Percentiles rank a stretch among this genome's conserved stretches.
Conservation (phyloP, 2,329 filamentous ascomycete species). For the Arthrinium phaeospermum region DNA sequence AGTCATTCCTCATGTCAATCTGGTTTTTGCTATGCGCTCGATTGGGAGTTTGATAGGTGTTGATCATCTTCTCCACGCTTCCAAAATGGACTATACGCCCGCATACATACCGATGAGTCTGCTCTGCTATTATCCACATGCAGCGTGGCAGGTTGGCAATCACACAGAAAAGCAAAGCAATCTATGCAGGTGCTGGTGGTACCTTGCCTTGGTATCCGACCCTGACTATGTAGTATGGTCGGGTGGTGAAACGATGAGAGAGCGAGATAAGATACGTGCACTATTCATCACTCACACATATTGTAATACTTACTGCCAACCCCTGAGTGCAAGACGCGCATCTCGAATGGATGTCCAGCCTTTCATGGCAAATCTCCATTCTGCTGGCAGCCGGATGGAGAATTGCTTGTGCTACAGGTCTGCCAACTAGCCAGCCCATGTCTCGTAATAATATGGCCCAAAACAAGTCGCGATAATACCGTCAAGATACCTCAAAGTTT, state of each 20-base stretch:
- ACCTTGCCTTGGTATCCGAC: constrained; percentile 11
- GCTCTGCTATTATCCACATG: background rate
- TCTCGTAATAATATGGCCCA: background rate
- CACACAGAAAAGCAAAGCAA: background rate
- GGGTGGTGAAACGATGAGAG: background rate
- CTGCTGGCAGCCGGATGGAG: background rate
- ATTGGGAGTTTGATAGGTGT: constrained; percentile 10
- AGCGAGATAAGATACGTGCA: background rate
- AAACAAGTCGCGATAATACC: background rate
- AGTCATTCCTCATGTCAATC: constrained; percentile 8
- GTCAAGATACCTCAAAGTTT: background rate
- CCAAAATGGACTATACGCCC: constrained; percentile 4
- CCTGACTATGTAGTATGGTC: background rate
- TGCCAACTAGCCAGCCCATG: background rate
- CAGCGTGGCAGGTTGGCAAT: constrained; percentile 14
- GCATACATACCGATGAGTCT: background rate
- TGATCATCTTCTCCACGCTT: constrained; percentile 1
- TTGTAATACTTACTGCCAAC: background rate
- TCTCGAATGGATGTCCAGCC: background rate
- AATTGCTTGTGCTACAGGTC: background rate
- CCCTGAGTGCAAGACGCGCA: background rate
- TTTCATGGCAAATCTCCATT: background rate
- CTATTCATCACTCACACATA: background rate
- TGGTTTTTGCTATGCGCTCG: background rate
- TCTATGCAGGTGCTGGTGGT: constrained; percentile 10